Conservation (phyloP, 495 filamentous ascomycete genomes). For the Penicillium fimorum region DNA sequence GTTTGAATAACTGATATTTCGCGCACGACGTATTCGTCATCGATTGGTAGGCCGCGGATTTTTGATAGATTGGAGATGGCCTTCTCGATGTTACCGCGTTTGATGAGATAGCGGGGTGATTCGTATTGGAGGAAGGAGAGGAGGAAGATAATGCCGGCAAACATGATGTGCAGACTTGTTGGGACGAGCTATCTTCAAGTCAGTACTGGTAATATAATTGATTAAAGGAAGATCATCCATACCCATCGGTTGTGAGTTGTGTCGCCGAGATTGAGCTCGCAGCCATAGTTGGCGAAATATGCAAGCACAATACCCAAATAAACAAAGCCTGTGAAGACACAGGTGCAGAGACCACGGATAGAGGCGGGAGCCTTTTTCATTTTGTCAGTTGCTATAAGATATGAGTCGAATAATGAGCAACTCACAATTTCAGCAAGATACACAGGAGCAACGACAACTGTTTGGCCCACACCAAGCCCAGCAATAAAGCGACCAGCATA, state of each 20-base stretch:
- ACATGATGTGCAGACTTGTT: conserved; percentile 69
- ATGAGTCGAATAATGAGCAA: conserved; percentile 9
- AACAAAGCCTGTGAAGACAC: conserved; percentile 60
- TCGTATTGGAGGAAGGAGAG: conserved; percentile 65
- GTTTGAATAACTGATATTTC: conserved; percentile 64
- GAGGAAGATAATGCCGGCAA: conserved; percentile 63
- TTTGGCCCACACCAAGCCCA: conserved; percentile 66
- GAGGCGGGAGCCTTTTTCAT: conserved; percentile 48
- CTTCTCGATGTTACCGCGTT: conserved; percentile 52
- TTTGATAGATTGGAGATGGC: conserved; percentile 45
- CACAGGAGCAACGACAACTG: conserved; percentile 60
- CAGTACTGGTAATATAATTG: conserved; percentile 11
- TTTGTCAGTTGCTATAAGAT: background rate
- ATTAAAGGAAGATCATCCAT: conserved; percentile 5
- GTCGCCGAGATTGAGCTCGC: conserved; percentile 57
- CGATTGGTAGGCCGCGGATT: conserved; percentile 41
- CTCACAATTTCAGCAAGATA: conserved; percentile 51
- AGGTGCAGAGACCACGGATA: conserved; percentile 66
- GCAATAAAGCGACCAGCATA: conserved; percentile 68
- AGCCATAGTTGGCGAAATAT: conserved; percentile 53
- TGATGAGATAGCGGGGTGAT: conserved; percentile 62
- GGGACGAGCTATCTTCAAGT: conserved; percentile 53
- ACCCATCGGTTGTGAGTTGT: conserved; percentile 58
- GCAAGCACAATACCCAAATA: conserved; percentile 51
- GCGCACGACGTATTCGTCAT: conserved; percentile 47